A percentile compares a stretch with the other conserved stretches of the same genome.
These are phyloP conservation scores for Trichosporon faecale DNA, from an alignment of 1,284 basidiomycete species.

Conservation along the genomic window DNA sequence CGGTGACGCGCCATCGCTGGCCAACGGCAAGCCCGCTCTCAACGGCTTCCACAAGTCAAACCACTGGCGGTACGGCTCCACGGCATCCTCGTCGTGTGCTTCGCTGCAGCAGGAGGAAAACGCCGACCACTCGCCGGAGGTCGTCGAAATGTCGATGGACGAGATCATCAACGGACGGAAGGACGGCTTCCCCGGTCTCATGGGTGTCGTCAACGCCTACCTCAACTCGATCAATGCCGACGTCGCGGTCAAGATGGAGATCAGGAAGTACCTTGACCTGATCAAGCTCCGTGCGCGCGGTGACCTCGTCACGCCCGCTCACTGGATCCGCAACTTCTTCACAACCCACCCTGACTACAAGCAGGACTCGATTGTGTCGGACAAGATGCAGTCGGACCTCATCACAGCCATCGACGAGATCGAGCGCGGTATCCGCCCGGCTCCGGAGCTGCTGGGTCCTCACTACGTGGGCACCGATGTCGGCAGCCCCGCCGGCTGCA, in stretches of 20 bases:
- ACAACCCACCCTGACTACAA: slow-evolving; percentile 84
- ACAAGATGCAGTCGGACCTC: slow-evolving; percentile 93
- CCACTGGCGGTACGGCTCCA: background rate
- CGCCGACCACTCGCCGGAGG: slow-evolving; percentile 59
- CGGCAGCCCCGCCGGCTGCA: background rate
- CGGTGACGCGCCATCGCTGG: background rate
- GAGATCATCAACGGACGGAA: slow-evolving; percentile 86
- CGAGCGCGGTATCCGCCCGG: slow-evolving; percentile 36
- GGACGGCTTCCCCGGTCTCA: slow-evolving; percentile 76
- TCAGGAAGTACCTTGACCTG: slow-evolving; percentile 75
- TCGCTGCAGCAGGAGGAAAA: slow-evolving; percentile 27
- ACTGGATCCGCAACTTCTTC: slow-evolving; percentile 91
- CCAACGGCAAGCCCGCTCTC: background rate
- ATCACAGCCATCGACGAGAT: slow-evolving; percentile 88
- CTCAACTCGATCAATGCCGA: slow-evolving; percentile 82
- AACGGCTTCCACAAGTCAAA: slow-evolving; percentile 1
- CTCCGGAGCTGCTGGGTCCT: slow-evolving; percentile 1
- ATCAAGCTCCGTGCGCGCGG: slow-evolving; percentile 77
- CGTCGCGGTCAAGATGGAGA: slow-evolving; percentile 61
- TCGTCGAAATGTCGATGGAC: slow-evolving; percentile 84
- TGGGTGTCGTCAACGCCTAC: slow-evolving; percentile 81
- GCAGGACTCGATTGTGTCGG: slow-evolving; percentile 81
- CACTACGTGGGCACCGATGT: slow-evolving; percentile 5
- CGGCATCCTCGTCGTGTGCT: slow-evolving; percentile 17
- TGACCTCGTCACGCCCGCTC: slow-evolving; percentile 81